phyloP scores from a whole-genome alignment of 2,329 filamentous ascomycete species.

The Trichoderma breve region DNA sequence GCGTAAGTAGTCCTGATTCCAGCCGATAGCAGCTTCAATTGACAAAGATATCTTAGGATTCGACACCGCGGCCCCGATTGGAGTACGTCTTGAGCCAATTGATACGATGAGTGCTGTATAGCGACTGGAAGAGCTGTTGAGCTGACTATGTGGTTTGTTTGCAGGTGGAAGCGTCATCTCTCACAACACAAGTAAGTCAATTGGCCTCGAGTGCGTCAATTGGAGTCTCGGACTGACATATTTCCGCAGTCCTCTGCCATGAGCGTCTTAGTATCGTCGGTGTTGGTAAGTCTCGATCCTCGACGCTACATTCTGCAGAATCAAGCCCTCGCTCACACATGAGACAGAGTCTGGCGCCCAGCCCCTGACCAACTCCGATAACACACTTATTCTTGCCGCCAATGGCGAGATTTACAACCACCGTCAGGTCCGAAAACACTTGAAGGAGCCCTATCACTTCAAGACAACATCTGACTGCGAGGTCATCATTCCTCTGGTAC shows the following conservation, averaged over 20 bases:
- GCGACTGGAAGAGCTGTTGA: background rate
- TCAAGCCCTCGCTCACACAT: constrained; percentile 22
- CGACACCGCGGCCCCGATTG: constrained; percentile 97
- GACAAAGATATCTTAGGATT: constrained; percentile 54
- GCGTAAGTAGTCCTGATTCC: constrained; percentile 59
- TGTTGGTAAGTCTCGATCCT: constrained; percentile 63
- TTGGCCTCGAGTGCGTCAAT: constrained; percentile 15
- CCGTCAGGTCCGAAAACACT: constrained; percentile 82
- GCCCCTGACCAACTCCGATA: constrained; percentile 89
- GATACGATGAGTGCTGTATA: background rate
- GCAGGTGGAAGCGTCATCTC: constrained; percentile 82
- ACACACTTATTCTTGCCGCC: constrained; percentile 85
- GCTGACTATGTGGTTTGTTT: constrained; percentile 18
- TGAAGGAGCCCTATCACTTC: constrained; percentile 87
- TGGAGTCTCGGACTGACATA: constrained; percentile 29
- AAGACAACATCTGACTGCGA: constrained; percentile 99
- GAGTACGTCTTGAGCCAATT: constrained; percentile 63
- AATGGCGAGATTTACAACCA: constrained; percentile 99
- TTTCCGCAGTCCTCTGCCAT: constrained; percentile 77
- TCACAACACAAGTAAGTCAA: constrained; percentile 81
- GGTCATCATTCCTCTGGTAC: constrained; percentile 94
- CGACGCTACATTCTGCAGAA: background rate
- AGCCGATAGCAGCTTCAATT: background rate
- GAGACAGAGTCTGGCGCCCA: constrained; percentile 87
- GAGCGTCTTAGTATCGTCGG: constrained; percentile 97